Conservation (phyloP, 1,139 yeast species). For the Kodamaea arcana region DNA sequence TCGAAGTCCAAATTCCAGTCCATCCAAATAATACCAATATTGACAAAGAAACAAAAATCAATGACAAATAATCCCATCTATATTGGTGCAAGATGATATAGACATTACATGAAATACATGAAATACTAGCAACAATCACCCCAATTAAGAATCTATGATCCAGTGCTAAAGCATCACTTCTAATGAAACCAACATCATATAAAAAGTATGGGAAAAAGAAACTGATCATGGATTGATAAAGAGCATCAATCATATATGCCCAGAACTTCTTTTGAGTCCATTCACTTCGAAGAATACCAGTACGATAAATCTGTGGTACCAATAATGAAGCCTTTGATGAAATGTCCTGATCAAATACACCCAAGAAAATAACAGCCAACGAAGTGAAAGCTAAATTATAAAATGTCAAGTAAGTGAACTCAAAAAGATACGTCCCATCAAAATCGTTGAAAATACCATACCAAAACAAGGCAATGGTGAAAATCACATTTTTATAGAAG, state of each 20-base stretch:
- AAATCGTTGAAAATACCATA: constrained; percentile 80
- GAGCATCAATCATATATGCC: constrained; percentile 81
- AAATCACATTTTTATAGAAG: constrained; percentile 88
- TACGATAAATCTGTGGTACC: constrained; percentile 86
- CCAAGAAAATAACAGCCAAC: constrained; percentile 85
- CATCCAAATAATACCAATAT: constrained; percentile 70
- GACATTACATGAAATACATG: constrained; percentile 74
- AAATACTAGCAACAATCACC: constrained; percentile 69
- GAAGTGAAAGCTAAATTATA: constrained; percentile 95
- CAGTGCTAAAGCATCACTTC: constrained; percentile 58
- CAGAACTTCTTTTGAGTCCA: constrained; percentile 80
- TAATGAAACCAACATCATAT: constrained; percentile 54
- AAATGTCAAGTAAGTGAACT: constrained; percentile 87
- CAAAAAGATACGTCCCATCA: constrained; percentile 90
- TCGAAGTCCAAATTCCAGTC: constrained; percentile 87
- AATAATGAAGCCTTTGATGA: constrained; percentile 72
- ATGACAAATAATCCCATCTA: constrained; percentile 91
- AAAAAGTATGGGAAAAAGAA: constrained; percentile 84
- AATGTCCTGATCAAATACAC: constrained; percentile 91
- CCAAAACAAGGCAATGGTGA: constrained; percentile 88
- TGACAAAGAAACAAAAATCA: constrained; percentile 59
- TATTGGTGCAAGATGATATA: constrained; percentile 79
- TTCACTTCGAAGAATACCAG: constrained; percentile 79
- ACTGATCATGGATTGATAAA: constrained; percentile 80
- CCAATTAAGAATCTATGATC: constrained; percentile 90